Evolutionary conservation across 2,329 filamentous ascomycete genomes (phyloP).

Genomic region (Teratosphaeria viscida): DNA sequence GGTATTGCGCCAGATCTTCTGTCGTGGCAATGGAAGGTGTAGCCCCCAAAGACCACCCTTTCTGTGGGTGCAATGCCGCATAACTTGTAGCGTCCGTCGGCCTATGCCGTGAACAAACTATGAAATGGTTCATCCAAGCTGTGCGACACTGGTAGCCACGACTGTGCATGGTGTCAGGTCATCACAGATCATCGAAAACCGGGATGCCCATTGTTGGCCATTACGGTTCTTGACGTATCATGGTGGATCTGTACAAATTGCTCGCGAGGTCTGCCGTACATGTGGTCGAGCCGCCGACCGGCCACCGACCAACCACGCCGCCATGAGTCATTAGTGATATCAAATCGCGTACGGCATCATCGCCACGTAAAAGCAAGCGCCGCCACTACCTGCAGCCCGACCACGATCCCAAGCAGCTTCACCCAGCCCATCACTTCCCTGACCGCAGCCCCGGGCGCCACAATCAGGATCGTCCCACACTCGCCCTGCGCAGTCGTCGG

Average conservation of each 20-base stretch:
- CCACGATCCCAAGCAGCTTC: background rate
- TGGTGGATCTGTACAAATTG: background rate
- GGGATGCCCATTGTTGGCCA: too few relatives aligned
- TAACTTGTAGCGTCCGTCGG: too few relatives aligned
- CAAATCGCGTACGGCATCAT: background rate
- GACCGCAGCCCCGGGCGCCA: conserved; percentile 9
- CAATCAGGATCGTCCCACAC: conserved; percentile 28
- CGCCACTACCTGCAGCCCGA: background rate
- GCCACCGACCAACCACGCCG: background rate
- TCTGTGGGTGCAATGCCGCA: too few relatives aligned
- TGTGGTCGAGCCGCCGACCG: background rate
- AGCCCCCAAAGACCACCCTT: background rate
- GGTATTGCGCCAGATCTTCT: background rate
- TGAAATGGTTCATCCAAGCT: too few relatives aligned
- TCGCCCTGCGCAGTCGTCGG: conserved; percentile 22
- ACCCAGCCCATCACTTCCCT: background rate
- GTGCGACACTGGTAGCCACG: too few relatives aligned
- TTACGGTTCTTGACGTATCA: background rate
- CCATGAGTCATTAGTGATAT: background rate
- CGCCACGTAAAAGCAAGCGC: background rate
- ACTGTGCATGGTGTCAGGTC: too few relatives aligned
- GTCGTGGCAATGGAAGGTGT: background rate
- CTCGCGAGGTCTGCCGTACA: background rate
- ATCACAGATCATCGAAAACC: too few relatives aligned
- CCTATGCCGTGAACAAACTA: too few relatives aligned